Evolutionary conservation across 768 basidiomycete species (phyloP).

Genomic region (Tylopilus felleus): DNA sequence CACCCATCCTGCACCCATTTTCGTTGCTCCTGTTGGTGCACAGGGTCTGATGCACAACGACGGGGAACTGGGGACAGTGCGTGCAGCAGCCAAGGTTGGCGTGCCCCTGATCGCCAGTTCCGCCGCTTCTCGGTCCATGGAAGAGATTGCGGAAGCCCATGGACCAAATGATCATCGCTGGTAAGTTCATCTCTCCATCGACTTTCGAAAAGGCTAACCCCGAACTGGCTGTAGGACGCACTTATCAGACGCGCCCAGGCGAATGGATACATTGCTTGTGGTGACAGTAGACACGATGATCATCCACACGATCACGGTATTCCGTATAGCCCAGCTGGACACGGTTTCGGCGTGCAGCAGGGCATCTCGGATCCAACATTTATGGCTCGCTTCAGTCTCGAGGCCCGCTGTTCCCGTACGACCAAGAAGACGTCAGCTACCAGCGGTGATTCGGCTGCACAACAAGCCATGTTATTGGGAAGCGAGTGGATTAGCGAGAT

Average conservation of each 20-base stretch:
- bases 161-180: conserved; percentile 41
- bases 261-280: conserved; percentile 38
- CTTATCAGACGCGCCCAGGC: conserved; percentile 42
- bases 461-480: conserved; percentile 19
- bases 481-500: conserved; percentile 37
- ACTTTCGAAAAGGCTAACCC: background rate
- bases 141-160: conserved; percentile 35
- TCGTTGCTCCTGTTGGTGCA: conserved; percentile 56
- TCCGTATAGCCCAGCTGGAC: conserved; percentile 35
- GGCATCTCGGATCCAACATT: conserved; percentile 39
- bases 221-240: background rate
- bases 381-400: conserved; percentile 21
- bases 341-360: conserved; percentile 35
- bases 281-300: conserved; percentile 32
- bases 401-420: conserved; percentile 35
- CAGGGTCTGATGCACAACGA: conserved; percentile 45
- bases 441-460: conserved; percentile 33
- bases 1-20: conserved; percentile 40
- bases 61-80: conserved; percentile 32
- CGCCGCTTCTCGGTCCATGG: conserved; percentile 43
- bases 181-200: conserved; percentile 21
- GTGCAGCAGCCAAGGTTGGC: conserved; percentile 43
- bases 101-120: conserved; percentile 37
- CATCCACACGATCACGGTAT: conserved; percentile 32
- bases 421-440: conserved; percentile 25